Percentiles rank a stretch among this genome's conserved stretches.
These are phyloP conservation scores for Trichoderma orchidacearum DNA, from an alignment of 495 filamentous ascomycete species.

Conservation along the genomic window DNA sequence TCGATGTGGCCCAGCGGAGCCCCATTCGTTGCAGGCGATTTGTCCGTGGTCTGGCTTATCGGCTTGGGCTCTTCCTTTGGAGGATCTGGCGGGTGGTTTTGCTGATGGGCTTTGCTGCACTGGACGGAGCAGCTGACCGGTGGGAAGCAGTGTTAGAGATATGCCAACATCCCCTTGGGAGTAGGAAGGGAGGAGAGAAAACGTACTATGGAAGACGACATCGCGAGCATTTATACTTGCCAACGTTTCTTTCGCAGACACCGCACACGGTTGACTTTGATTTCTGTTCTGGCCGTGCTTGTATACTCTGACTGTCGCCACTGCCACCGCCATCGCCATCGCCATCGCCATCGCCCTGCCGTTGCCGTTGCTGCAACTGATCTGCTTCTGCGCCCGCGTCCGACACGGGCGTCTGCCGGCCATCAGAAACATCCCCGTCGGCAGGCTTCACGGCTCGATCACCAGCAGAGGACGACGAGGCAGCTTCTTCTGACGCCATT, in stretches of 20 bases:
- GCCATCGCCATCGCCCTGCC: neutral
- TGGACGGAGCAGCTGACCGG: constrained; percentile 53
- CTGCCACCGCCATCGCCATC: neutral
- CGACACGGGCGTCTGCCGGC: neutral
- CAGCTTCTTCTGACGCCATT: neutral
- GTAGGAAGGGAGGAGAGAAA: too few relatives aligned
- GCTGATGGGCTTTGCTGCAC: constrained; percentile 53
- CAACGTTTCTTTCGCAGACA: constrained; percentile 41
- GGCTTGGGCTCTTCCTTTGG: constrained; percentile 3
- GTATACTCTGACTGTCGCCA: neutral
- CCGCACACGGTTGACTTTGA: constrained; percentile 26
- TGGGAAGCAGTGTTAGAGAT: neutral
- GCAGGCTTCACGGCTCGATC: neutral
- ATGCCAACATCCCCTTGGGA: too few relatives aligned
- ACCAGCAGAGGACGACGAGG: neutral
- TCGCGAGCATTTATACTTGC: constrained; percentile 53
- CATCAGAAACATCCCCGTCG: neutral
- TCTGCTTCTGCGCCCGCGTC: neutral
- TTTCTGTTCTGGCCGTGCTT: neutral
- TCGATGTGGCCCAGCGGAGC: constrained; percentile 3
- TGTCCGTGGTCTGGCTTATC: neutral
- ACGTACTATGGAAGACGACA: constrained; percentile 50
- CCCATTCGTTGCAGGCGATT: constrained; percentile 5
- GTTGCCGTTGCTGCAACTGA: neutral
- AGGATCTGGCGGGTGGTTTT: constrained; percentile 18